phyloP scores from a whole-genome alignment of 192 early-diverging fungal genomes.

The Backusella tuberculispora region DNA sequence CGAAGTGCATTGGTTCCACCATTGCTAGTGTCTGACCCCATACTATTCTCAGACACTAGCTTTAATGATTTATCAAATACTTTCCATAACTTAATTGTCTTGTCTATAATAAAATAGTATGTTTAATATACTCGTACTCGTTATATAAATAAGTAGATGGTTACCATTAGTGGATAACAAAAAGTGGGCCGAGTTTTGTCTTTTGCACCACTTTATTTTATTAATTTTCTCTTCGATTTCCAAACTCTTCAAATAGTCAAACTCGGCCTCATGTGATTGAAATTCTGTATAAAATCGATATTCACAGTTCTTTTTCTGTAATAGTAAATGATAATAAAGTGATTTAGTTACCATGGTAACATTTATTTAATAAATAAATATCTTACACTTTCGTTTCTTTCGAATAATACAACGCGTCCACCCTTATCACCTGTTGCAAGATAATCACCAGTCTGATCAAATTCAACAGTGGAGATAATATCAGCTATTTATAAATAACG shows the following conservation, averaged over 20 bases:
- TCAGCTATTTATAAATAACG: slow-evolving; percentile 65
- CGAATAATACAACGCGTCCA: slow-evolving; percentile 90
- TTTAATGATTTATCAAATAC: slow-evolving; percentile 90
- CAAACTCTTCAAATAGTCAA: slow-evolving; percentile 92
- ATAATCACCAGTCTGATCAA: slow-evolving; percentile 89
- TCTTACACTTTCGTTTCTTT: slow-evolving; percentile 87
- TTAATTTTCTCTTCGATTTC: slow-evolving; percentile 98
- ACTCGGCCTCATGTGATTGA: slow-evolving; percentile 96
- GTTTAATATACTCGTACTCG: too few relatives aligned
- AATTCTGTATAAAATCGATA: slow-evolving; percentile 97
- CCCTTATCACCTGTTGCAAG: slow-evolving; percentile 93
- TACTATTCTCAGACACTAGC: slow-evolving; percentile 85
- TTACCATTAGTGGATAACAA: slow-evolving; percentile 89
- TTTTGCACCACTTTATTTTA: slow-evolving; percentile 92
- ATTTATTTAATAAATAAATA: background rate
- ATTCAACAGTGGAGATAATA: slow-evolving; percentile 94
- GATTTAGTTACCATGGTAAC: background rate
- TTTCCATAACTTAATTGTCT: slow-evolving; percentile 96
- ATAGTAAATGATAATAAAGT: background rate
- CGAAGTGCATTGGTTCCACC: slow-evolving; percentile 47
- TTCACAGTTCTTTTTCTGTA: slow-evolving; percentile 91
- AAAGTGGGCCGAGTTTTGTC: slow-evolving; percentile 89
- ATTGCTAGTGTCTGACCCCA: slow-evolving; percentile 50
- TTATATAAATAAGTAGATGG: background rate
- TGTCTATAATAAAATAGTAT: slow-evolving; percentile 58